These are phyloP conservation scores for Phytophthora constricta DNA, from an alignment of 352 stramenopile species.

Conservation along the genomic window DNA sequence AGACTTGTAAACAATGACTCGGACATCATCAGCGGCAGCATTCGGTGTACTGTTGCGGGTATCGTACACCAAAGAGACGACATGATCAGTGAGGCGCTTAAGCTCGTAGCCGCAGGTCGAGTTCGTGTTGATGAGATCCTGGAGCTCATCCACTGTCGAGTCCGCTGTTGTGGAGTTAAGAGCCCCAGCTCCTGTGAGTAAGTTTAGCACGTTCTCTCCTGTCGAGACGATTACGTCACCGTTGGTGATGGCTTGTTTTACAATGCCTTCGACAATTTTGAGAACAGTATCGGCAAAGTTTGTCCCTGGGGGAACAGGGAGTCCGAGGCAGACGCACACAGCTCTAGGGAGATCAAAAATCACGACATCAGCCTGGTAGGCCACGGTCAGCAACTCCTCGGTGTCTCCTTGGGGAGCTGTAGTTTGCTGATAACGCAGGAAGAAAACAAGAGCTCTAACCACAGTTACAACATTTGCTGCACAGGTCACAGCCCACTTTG, in stretches of 20 bases:
- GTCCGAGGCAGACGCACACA: conserved; percentile 14
- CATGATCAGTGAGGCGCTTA: conserved; percentile 33
- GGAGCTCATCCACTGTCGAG: conserved; percentile 24
- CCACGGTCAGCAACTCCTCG: conserved; percentile 22
- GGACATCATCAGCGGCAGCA: conserved; percentile 11
- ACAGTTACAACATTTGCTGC: conserved; percentile 10
- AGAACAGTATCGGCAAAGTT: conserved; percentile 16
- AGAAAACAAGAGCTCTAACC: conserved; percentile 27
- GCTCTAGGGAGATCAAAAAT: conserved; percentile 27
- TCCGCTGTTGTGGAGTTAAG: conserved; percentile 6
- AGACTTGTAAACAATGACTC: conserved; percentile 33
- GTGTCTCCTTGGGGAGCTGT: conserved; percentile 20
- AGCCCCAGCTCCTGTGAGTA: conserved; percentile 21
- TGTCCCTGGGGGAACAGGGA: conserved; percentile 8
- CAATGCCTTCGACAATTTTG: conserved; percentile 29
- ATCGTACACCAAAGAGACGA: conserved; percentile 24
- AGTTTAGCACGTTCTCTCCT: conserved; percentile 28
- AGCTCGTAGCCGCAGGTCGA: conserved; percentile 33
- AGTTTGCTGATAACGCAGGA: conserved; percentile 31
- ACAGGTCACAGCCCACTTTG: conserved; percentile 21
- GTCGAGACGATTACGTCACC: conserved; percentile 32
- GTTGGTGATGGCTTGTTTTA: conserved; percentile 35
- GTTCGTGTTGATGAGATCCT: conserved; percentile 27
- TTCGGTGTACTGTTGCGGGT: conserved; percentile 16
- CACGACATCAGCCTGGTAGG: conserved; percentile 34